Evolutionary conservation across 176 grass and related monocot species (phyloP), one percentile per base, ranked within the genome.

Genomic region (Raddia distichophylla): DNA sequence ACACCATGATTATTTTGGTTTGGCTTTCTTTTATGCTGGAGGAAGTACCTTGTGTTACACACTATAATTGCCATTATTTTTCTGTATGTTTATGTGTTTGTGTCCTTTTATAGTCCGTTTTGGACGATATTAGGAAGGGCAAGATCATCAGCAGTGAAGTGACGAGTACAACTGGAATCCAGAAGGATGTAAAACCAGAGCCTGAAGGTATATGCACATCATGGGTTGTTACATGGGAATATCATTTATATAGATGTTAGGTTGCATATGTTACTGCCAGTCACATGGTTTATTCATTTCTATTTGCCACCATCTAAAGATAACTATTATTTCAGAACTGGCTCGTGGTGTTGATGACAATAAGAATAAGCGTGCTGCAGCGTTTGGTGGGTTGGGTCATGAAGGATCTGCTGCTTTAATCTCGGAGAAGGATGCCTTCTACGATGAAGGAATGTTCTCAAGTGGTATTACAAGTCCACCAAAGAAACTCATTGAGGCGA

Each of bases 121-220:
- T 94, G 77, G 84, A 94, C 81, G 92, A 98, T 76, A 99, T 99
- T 53, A 90, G 89, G 70, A 88, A 88, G 60, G 97, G 97, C 61
- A 93, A 93, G 77, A 53, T 96, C 69, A 81, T 73, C 59, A 86
- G 91, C 73, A 91, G 85, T 64, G 93, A 81, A 51, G 78, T 68
- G 62, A 74, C 15, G 51, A 78, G 64, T 83, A 56, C 53, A 59
- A 61, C 48, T 72, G 46, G 78, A 78, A 70, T 74, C 32, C 84
- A 84, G 63, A 91, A 80, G 7, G 79, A 82, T 46, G 76, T 79
- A 52, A 55, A 50, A 64, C 80, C 83, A 58, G 86, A 81, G 11
- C 47, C 6, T 74, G 86, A 80, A 88, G 88, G 85, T 94, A 88
- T 94, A 88, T 69, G 27, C 37, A 62, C 67, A 20, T 43, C 19